Conservation (phyloP, 768 basidiomycete genomes). For the Pulveroboletus ravenelii region DNA sequence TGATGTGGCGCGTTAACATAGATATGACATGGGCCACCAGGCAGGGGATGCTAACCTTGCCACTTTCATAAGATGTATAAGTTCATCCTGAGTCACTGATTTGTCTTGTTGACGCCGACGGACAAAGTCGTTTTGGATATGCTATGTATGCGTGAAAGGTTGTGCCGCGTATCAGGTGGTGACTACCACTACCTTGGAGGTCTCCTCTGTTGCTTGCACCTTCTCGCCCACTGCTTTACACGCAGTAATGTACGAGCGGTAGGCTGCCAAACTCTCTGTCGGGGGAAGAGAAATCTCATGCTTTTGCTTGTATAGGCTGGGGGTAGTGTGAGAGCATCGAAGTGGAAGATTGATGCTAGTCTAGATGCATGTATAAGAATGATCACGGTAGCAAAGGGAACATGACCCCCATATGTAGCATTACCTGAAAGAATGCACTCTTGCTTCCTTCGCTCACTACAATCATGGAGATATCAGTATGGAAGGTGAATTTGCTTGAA, state of each 20-base stretch:
- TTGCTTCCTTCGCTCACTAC: conserved; percentile 59
- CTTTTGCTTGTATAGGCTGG: conserved; percentile 45
- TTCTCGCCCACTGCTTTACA: conserved; percentile 47
- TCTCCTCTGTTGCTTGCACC: conserved; percentile 47
- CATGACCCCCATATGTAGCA: background rate
- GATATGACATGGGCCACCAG: background rate
- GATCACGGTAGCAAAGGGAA: background rate
- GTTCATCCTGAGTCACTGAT: conserved; percentile 49
- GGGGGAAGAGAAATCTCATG: conserved; percentile 44
- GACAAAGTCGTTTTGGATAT: conserved; percentile 76
- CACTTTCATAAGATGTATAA: conserved; percentile 63
- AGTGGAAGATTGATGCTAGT: conserved; percentile 56
- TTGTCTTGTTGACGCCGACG: conserved; percentile 36
- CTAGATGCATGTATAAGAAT: conserved; percentile 32
- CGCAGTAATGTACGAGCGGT: conserved; percentile 56
- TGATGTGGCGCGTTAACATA: conserved; percentile 7
- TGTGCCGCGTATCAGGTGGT: background rate
- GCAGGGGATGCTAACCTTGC: conserved; percentile 49
- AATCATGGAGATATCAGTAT: conserved; percentile 68
- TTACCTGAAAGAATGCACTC: conserved; percentile 70
- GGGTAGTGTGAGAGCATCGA: conserved; percentile 25
- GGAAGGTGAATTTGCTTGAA: conserved; percentile 59
- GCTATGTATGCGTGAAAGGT: conserved; percentile 34
- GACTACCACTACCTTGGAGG: conserved; percentile 49
- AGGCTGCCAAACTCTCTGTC: conserved; percentile 44